Conservation (phyloP, 2,329 filamentous ascomycete genomes). For the Lachnellula suecica region DNA sequence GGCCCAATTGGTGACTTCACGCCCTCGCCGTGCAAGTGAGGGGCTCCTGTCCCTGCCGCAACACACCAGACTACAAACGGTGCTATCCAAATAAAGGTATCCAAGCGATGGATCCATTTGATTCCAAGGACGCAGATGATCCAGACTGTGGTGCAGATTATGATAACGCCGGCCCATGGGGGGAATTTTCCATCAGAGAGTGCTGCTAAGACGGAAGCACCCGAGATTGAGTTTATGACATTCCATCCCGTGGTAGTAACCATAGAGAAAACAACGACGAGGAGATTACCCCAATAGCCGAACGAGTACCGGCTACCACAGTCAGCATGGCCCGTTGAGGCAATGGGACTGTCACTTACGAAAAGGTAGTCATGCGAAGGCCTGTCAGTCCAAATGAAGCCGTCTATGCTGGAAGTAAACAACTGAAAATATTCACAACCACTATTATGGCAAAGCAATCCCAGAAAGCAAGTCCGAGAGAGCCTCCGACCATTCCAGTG, state of each 20-base stretch:
- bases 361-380: slow-evolving; percentile 43
- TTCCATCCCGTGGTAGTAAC: slow-evolving; percentile 9
- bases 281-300: slow-evolving; percentile 48
- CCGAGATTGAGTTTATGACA: slow-evolving; percentile 7
- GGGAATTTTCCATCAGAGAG: slow-evolving; percentile 8
- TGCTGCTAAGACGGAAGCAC: slow-evolving; percentile 7
- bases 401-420: slow-evolving; percentile 8
- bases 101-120: slow-evolving; percentile 38
- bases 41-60: slow-evolving; percentile 32
- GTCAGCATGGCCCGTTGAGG: not conserved
- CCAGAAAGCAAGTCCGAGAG: slow-evolving; percentile 9
- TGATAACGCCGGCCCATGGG: slow-evolving; percentile 9
- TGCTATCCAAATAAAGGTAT: slow-evolving; percentile 36
- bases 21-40: slow-evolving; percentile 6
- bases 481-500: slow-evolving; percentile 11
- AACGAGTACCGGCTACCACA: slow-evolving; percentile 48
- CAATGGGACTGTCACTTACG: not conserved
- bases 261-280: slow-evolving; percentile 10
- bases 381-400: slow-evolving; percentile 35
- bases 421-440: slow-evolving; percentile 8
- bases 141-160: slow-evolving; percentile 14
- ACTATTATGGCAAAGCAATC: slow-evolving; percentile 13
- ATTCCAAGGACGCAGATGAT: slow-evolving; percentile 38
- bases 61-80: slow-evolving; percentile 35
- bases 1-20: slow-evolving; percentile 7